A percentile compares a stretch with the other conserved stretches of the same genome.
These are phyloP conservation scores for Trichosanthes cucumerina DNA, from an alignment of 306 rosid species.

Conservation along the genomic window DNA sequence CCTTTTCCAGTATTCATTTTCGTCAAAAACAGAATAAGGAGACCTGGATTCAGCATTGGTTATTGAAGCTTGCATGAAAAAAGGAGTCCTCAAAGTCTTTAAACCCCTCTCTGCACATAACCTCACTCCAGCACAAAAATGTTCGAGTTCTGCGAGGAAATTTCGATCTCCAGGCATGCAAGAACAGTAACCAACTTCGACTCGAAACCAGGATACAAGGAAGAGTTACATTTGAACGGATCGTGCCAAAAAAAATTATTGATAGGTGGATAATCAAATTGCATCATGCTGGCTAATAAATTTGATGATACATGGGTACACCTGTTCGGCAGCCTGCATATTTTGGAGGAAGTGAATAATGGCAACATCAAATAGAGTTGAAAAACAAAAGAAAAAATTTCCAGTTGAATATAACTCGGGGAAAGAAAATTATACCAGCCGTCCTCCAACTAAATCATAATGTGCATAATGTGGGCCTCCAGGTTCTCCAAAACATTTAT, in stretches of 20 bases:
- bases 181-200: background rate
- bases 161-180: background rate
- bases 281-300: constrained; percentile 59
- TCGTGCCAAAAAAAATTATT: background rate
- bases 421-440: constrained; percentile 39
- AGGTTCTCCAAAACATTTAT: constrained; percentile 65
- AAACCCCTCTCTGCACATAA: background rate
- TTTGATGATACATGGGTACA: constrained; percentile 68
- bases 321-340: constrained; percentile 73
- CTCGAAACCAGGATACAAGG: background rate
- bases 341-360: background rate
- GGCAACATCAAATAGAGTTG: background rate
- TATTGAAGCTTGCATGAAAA: background rate
- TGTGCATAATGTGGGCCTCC: constrained; percentile 95
- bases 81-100: background rate
- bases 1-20: background rate
- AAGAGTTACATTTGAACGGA: background rate
- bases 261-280: constrained; percentile 18
- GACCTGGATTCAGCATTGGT: background rate
- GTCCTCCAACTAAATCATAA: constrained; percentile 98
- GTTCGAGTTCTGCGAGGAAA: background rate
- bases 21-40: background rate
- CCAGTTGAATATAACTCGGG: background rate
- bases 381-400: background rate
- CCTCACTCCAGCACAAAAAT: background rate